A percentile compares a stretch with the other conserved stretches of the same genome.
Evolutionary conservation across 371 early-diverging fungal species (phyloP).

Genomic region (Mycotypha africana): DNA sequence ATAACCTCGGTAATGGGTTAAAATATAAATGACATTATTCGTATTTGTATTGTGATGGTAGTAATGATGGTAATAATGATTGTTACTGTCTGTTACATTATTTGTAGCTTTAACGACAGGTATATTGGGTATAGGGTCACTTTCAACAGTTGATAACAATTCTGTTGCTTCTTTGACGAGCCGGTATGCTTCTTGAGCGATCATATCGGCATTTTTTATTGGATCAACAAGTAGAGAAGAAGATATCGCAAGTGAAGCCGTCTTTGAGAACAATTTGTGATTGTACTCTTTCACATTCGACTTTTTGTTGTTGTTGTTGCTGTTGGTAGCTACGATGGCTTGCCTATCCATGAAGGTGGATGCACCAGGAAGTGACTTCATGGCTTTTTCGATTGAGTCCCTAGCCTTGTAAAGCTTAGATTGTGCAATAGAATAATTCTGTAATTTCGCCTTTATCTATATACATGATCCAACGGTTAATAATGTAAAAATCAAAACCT

Average conservation of each 20-base stretch:
- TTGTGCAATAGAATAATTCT: conserved; percentile 23
- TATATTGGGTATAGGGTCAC: no score
- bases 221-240: conserved; percentile 1
- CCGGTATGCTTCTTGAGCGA: conserved; percentile 18
- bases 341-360: conserved; percentile 33
- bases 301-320: not conserved
- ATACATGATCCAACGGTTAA: no score
- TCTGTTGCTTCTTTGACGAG: conserved; percentile 21
- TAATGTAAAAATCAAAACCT: no score
- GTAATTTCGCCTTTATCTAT: conserved; percentile 27
- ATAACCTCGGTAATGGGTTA: conserved; percentile 31
- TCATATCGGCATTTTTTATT: conserved; percentile 18
- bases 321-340: conserved; percentile 14
- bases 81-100: no score
- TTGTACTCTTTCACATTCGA: no score
- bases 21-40: conserved; percentile 5
- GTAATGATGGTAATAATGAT: no score
- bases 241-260: not conserved
- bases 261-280: conserved; percentile 6
- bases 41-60: no score
- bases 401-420: conserved; percentile 29
- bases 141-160: conserved; percentile 22
- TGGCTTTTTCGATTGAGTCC: conserved; percentile 34
- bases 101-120: no score
- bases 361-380: conserved; percentile 40